Evolutionary conservation across 2,329 filamentous ascomycete species (phyloP), one percentile per base, ranked within the genome.

Genomic region (Didymella arachidicola): DNA sequence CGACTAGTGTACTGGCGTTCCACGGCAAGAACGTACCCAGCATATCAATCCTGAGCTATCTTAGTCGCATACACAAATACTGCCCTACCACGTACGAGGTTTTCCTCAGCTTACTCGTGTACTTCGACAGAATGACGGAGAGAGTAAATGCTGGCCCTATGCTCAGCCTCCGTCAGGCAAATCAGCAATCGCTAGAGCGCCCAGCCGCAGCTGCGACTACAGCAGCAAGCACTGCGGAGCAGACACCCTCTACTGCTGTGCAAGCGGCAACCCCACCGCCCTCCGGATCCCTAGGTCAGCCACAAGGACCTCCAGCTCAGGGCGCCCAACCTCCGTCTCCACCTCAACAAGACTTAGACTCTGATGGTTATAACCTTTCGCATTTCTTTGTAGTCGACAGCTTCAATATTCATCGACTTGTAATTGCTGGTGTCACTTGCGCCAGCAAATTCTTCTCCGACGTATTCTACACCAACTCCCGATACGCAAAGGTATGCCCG

Each of bases 361-460:
- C 79, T 16, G 81, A 84, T 60, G 70, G 77, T 1, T 82, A 85
- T 57, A 82, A 81, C 53, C 79, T 89, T 42, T 86, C 86, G 2
- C 87, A 90, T 70, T 90, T 88, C 71, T 98, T 99, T 74, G 94
- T 98, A 39, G 95, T 98, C 11, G 95, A 99, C 79, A 98, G 95
- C 79, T 99, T 95, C 81, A 99, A 99, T 79, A 98, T 99, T 64
- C 95, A 99, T 75, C 89, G 95, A 54, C 82, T 99, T 54, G 93
- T 98, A 53, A 99, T 99, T 74, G 92, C 95, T 2, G 95, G 94
- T 34, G 95, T 99, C 43, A 99, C 95, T 3, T 98, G 95, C 78
- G 93, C 95, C 5, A 98, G 94, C 86, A 99, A 99, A 79, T 99
- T 98, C 83, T 99, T 99, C 79, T 98, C 94, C 5, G 87, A 99